phyloP scores from a whole-genome alignment of 257 asterid genomes.

The Mentha longifolia region DNA sequence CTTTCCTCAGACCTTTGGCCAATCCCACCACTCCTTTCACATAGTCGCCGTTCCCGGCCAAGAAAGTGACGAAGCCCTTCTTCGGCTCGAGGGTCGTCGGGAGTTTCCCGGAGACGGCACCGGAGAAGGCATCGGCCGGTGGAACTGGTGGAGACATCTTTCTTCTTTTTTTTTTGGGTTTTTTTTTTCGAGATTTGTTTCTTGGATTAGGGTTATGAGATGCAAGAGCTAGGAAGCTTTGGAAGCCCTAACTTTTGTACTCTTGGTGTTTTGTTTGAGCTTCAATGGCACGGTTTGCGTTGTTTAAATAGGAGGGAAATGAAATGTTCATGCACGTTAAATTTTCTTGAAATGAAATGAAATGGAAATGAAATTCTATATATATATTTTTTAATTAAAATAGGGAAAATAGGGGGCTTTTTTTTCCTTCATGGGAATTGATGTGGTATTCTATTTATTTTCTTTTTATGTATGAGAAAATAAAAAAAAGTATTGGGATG shows the following conservation, averaged over 20 bases:
- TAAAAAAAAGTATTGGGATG: slow-evolving; percentile 32
- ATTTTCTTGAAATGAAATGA: slow-evolving; percentile 35
- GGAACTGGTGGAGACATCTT: slow-evolving; percentile 49
- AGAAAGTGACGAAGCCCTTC: slow-evolving; percentile 43
- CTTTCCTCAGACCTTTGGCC: slow-evolving; percentile 54
- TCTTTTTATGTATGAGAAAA: not conserved
- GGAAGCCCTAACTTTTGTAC: slow-evolving; percentile 23
- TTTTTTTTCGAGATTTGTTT: not conserved
- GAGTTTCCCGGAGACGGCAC: slow-evolving; percentile 32
- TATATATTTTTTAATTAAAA: not conserved
- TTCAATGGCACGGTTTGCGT: slow-evolving; percentile 22
- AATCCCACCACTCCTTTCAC: slow-evolving; percentile 52
- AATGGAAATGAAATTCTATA: slow-evolving; percentile 36
- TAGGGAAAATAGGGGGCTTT: not conserved
- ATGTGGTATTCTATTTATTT: not conserved
- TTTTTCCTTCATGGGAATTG: not conserved
- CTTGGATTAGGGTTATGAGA: slow-evolving; percentile 7
- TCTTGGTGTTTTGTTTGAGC: slow-evolving; percentile 33
- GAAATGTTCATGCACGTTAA: slow-evolving; percentile 36
- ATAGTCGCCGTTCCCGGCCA: slow-evolving; percentile 49
- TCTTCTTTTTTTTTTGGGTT: not conserved
- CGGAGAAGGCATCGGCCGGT: slow-evolving; percentile 17
- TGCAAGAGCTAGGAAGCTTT: slow-evolving; percentile 29
- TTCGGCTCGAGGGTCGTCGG: slow-evolving; percentile 28
- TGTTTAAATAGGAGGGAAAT: slow-evolving; percentile 44